phyloP scores from a whole-genome alignment of 2,329 filamentous ascomycete genomes.

The Diaporthe batatas region DNA sequence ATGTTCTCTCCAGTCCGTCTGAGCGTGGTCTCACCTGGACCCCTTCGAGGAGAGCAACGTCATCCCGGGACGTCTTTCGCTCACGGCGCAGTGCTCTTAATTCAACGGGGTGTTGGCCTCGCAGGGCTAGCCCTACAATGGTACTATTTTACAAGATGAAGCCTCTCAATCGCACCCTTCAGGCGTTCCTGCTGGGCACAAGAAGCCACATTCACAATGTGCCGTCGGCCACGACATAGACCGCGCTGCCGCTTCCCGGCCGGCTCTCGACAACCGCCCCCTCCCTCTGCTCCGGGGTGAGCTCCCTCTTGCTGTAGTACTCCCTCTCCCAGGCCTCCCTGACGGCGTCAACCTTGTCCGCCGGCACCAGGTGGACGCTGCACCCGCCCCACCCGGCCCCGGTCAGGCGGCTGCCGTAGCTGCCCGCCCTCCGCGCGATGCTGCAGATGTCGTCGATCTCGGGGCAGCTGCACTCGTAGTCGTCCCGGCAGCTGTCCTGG shows the following conservation, averaged over 20 bases:
- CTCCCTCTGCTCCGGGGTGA: constrained; percentile 78
- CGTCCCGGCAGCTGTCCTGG: constrained; percentile 85
- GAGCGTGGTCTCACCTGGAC: constrained; percentile 4
- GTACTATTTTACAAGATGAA: background rate
- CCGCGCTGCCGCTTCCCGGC: constrained; percentile 80
- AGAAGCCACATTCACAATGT: constrained; percentile 16
- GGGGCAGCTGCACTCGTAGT: constrained; percentile 92
- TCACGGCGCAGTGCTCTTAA: constrained; percentile 18
- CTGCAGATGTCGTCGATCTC: constrained; percentile 92
- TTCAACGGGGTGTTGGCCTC: constrained; percentile 13
- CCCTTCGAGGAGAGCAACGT: background rate
- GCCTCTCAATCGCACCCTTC: background rate
- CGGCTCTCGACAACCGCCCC: constrained; percentile 90
- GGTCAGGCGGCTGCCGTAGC: constrained; percentile 87
- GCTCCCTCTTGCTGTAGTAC: constrained; percentile 80
- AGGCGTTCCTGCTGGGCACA: background rate
- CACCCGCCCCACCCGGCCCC: constrained; percentile 98
- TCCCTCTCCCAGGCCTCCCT: constrained; percentile 81
- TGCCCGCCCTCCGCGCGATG: constrained; percentile 82
- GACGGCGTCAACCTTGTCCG: constrained; percentile 82
- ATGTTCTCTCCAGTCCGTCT: background rate
- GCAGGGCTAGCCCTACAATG: constrained; percentile 20
- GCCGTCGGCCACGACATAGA: constrained; percentile 58
- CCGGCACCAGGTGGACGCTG: constrained; percentile 91
- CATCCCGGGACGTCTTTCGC: background rate